Evolutionary conservation across 805 yeast species (phyloP).

Genomic region (Starmerella apicola): DNA sequence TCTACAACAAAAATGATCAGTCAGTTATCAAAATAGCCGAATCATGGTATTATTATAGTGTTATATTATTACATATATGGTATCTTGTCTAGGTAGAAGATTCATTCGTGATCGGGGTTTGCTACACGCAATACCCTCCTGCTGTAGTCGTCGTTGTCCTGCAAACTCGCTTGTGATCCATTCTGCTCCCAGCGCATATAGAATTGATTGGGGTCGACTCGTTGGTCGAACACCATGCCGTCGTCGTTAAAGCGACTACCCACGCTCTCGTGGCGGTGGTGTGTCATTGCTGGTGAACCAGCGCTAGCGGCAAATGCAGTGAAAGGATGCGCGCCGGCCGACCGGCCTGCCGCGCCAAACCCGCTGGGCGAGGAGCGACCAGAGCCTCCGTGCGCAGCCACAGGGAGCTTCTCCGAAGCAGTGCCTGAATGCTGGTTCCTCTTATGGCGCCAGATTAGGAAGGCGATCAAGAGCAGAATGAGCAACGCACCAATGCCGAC

Average conservation of each 20-base stretch:
- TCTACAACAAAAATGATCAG: too few species aligned
- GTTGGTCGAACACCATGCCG: constrained; percentile 38
- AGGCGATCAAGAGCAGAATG: constrained; percentile 34
- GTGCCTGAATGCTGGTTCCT: constrained; percentile 11
- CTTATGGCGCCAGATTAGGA: constrained; percentile 26
- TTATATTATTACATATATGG: too few species aligned
- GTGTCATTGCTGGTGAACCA: constrained; percentile 3
- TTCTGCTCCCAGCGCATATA: constrained; percentile 37
- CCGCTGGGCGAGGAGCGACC: constrained; percentile 9
- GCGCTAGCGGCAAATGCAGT: constrained; percentile 16
- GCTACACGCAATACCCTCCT: constrained; percentile 45
- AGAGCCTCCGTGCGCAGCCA: constrained; percentile 13
- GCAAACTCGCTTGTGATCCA: constrained; percentile 36
- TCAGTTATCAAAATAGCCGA: too few species aligned
- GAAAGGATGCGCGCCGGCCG: background rate
- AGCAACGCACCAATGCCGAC: constrained; percentile 51
- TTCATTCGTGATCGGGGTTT: constrained; percentile 30
- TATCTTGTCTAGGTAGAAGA: too few species aligned
- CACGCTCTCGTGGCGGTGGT: constrained; percentile 3
- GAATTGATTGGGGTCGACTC: constrained; percentile 47
- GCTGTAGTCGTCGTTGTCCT: constrained; percentile 47
- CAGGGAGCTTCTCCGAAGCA: constrained; percentile 2
- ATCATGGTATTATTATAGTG: too few species aligned
- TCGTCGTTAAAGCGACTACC: constrained; percentile 21
- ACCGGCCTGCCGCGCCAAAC: constrained; percentile 10